phyloP scores from a whole-genome alignment of 2,329 filamentous ascomycete species.

The Lecanicillium sp. region DNA sequence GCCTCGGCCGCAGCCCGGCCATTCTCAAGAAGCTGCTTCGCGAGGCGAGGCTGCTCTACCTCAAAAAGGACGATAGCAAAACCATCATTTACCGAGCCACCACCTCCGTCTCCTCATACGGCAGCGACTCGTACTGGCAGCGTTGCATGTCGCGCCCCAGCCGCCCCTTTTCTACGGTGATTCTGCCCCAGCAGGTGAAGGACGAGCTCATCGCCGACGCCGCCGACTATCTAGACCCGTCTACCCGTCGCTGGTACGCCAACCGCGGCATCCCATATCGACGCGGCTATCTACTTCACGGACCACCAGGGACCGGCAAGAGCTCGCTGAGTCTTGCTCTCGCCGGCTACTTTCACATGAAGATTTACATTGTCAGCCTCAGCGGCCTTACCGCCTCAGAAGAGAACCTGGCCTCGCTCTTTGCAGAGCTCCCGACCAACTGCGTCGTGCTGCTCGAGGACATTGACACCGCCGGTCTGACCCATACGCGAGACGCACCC shows the following conservation, averaged over 20 bases:
- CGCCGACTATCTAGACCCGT: slow-evolving; percentile 54
- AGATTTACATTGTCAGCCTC: slow-evolving; percentile 65
- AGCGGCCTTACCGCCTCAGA: slow-evolving; percentile 56
- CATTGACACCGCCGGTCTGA: slow-evolving; percentile 65
- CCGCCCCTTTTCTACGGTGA: slow-evolving; percentile 58
- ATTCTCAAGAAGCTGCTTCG: slow-evolving; percentile 55
- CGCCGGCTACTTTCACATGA: slow-evolving; percentile 61
- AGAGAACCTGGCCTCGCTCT: slow-evolving; percentile 56
- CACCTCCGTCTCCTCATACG: slow-evolving; percentile 24
- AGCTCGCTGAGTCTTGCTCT: slow-evolving; percentile 63
- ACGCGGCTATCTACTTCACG: slow-evolving; percentile 74
- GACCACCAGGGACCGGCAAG: slow-evolving; percentile 75
- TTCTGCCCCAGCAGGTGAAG: slow-evolving; percentile 55
- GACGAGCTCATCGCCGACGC: slow-evolving; percentile 52
- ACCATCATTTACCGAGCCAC: slow-evolving; percentile 59
- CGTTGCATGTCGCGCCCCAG: slow-evolving; percentile 53
- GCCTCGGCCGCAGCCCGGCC: slow-evolving; percentile 52
- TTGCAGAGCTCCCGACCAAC: slow-evolving; percentile 57
- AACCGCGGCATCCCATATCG: slow-evolving; percentile 81
- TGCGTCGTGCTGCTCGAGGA: slow-evolving; percentile 72
- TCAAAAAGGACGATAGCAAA: slow-evolving; percentile 51
- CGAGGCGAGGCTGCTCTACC: slow-evolving; percentile 48
- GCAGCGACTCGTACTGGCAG: slow-evolving; percentile 46
- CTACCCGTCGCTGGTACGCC: slow-evolving; percentile 69
- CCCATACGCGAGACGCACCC: slow-evolving; percentile 43